Evolutionary conservation across 192 early-diverging fungal genomes (phyloP).

Genomic region (Umbelopsis vinacea): DNA sequence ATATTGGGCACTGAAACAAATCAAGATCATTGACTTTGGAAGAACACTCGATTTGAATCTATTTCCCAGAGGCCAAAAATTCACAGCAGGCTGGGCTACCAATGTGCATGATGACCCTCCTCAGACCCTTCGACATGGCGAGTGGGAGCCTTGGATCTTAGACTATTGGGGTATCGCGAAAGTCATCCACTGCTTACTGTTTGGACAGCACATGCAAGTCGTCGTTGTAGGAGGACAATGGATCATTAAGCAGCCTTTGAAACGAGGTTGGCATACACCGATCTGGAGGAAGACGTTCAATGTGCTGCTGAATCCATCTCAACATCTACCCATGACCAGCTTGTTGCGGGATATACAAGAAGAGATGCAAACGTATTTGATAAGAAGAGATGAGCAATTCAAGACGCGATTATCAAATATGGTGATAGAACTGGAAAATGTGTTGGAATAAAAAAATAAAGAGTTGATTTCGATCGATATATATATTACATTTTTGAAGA

Average conservation of each 20-base stretch:
- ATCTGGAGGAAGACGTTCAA: neutral
- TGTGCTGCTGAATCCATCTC: neutral
- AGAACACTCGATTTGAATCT: conserved; percentile 33
- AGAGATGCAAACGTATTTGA: neutral
- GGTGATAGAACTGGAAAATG: neutral
- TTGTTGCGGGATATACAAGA: neutral
- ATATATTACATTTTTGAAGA: neutral
- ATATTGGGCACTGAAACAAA: conserved; percentile 26
- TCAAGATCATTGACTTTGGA: conserved; percentile 44
- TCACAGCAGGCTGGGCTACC: conserved; percentile 25
- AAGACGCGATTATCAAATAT: neutral
- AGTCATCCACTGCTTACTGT: conserved; percentile 35
- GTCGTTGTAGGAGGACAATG: neutral
- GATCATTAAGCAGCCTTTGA: neutral
- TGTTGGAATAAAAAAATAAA: conserved; percentile 9
- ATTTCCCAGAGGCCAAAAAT: conserved; percentile 21
- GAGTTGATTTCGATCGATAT: neutral
- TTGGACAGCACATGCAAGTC: conserved; percentile 24
- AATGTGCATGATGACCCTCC: conserved; percentile 26
- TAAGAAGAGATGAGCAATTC: neutral
- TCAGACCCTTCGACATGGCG: neutral
- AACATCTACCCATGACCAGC: neutral
- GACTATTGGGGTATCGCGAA: conserved; percentile 43
- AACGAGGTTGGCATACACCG: neutral
- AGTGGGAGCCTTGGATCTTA: conserved; percentile 31